Evolutionary conservation across 345 rosid species (phyloP).

Genomic region (Linum lewisii): DNA sequence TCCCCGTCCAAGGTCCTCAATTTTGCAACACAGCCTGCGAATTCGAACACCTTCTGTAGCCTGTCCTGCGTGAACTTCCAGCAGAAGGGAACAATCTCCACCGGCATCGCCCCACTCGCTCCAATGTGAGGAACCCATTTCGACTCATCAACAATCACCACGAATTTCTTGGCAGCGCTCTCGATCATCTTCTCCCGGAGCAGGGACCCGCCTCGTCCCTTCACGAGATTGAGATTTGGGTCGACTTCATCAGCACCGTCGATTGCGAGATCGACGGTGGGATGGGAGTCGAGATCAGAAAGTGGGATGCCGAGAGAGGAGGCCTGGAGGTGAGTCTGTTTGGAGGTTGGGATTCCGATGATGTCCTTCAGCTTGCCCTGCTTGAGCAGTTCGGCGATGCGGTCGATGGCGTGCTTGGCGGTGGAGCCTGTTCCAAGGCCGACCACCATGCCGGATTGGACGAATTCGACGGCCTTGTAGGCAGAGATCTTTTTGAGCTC

Average conservation of each 20-base stretch:
- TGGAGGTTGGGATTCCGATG: constrained; percentile 81
- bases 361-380: constrained; percentile 63
- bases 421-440: constrained; percentile 98
- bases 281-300: constrained; percentile 66
- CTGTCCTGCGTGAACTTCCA: constrained; percentile 60
- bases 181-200: constrained; percentile 93
- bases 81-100: constrained; percentile 76
- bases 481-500: constrained; percentile 76
- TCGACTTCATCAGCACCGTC: constrained; percentile 99
- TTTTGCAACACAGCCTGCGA: constrained; percentile 53
- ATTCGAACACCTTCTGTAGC: constrained; percentile 38
- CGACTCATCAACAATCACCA: constrained; percentile 67
- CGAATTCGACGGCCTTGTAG: constrained; percentile 85
- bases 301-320: constrained; percentile 71
- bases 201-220: constrained; percentile 89
- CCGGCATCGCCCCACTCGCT: constrained; percentile 77
- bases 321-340: constrained; percentile 67
- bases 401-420: constrained; percentile 88
- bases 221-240: constrained; percentile 62
- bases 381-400: constrained; percentile 65
- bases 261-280: constrained; percentile 66
- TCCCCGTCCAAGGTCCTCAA: constrained; percentile 27
- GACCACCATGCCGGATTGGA: constrained; percentile 92
- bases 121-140: constrained; percentile 59
- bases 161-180: constrained; percentile 61